Evolutionary conservation across 305 asterid species (phyloP).

Genomic region (Andrographis paniculata): DNA sequence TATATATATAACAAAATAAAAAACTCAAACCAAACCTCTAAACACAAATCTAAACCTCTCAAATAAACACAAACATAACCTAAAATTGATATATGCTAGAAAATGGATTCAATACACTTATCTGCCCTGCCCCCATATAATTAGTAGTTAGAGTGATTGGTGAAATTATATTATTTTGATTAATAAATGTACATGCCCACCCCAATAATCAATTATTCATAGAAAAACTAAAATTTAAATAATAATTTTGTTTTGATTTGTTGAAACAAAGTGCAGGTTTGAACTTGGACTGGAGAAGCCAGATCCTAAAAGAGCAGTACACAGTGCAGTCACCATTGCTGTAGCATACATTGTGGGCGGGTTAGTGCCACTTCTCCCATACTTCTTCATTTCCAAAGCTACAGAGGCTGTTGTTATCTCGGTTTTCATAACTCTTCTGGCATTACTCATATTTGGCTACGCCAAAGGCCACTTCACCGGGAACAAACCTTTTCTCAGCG

Average conservation of each 20-base stretch:
- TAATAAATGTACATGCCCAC: too few species aligned
- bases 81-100: too few species aligned
- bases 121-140: too few species aligned
- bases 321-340: conserved; percentile 81
- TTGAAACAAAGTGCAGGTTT: conserved; percentile 34
- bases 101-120: too few species aligned
- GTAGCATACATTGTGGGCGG: conserved; percentile 76
- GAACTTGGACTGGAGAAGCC: conserved; percentile 96
- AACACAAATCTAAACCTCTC: too few species aligned
- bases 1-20: too few species aligned
- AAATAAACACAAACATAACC: too few species aligned
- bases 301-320: conserved; percentile 76
- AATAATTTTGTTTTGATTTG: background rate
- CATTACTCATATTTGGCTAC: conserved; percentile 64
- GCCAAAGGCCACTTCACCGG: conserved; percentile 87
- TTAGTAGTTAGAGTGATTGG: too few species aligned
- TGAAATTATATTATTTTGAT: too few species aligned
- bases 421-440: conserved; percentile 48
- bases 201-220: too few species aligned
- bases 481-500: conserved; percentile 54
- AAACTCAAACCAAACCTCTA: too few species aligned
- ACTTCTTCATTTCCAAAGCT: conserved; percentile 58
- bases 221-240: too few species aligned
- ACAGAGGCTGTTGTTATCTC: conserved; percentile 60
- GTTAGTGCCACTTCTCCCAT: conserved; percentile 70